These are phyloP conservation scores for Lithospermum erythrorhizon DNA, from an alignment of 257 asterid genomes.

Conservation along the genomic window DNA sequence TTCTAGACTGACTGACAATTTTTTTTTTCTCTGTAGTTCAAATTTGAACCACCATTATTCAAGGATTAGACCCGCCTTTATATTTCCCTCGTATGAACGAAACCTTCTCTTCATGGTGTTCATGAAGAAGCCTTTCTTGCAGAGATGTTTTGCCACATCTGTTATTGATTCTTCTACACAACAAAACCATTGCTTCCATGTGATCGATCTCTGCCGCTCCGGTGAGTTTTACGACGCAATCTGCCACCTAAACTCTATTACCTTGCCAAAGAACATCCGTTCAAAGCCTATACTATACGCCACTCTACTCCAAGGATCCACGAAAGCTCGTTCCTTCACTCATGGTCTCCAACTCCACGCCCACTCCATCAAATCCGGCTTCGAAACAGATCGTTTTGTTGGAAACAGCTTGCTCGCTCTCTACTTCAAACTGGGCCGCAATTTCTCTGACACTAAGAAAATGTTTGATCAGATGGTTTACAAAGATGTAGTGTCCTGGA, in stretches of 20 bases:
- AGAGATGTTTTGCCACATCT: slow-evolving; percentile 28
- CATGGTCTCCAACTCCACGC: slow-evolving; percentile 68
- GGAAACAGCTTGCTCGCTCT: slow-evolving; percentile 67
- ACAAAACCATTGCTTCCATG: slow-evolving; percentile 10
- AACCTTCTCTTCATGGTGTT: no score
- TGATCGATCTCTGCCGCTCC: slow-evolving; percentile 41
- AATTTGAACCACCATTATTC: no score
- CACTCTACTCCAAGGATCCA: slow-evolving; percentile 41
- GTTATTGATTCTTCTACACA: slow-evolving; percentile 1
- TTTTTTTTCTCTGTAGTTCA: no score
- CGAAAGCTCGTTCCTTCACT: slow-evolving; percentile 25
- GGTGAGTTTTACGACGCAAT: slow-evolving; percentile 36
- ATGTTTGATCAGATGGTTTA: slow-evolving; percentile 41
- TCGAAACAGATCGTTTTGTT: slow-evolving; percentile 58
- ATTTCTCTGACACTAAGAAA: slow-evolving; percentile 31
- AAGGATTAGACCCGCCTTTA: no score
- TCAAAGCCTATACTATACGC: slow-evolving; percentile 48
- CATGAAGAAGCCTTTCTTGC: slow-evolving; percentile 32
- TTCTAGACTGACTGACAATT: no score
- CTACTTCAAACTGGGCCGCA: slow-evolving; percentile 40
- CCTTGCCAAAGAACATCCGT: neutral
- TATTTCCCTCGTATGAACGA: no score
- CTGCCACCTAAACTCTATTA: slow-evolving; percentile 29
- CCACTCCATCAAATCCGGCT: slow-evolving; percentile 51
- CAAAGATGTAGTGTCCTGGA: slow-evolving; percentile 83